Evolutionary conservation across 495 filamentous ascomycete genomes (phyloP).

Genomic region (Aspergillus taichungensis): DNA sequence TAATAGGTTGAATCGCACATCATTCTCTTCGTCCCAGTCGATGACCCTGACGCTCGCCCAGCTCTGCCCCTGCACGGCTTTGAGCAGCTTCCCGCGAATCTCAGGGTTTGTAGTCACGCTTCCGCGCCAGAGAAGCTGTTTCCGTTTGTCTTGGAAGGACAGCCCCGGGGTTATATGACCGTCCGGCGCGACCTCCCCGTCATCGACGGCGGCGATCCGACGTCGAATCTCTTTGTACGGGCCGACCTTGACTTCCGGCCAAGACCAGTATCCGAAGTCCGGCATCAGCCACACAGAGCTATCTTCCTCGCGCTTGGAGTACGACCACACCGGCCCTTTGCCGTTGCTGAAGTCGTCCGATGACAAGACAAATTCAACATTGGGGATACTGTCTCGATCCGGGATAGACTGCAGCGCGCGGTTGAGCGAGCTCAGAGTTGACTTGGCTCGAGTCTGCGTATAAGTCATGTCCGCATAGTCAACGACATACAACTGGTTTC

Average conservation of each 20-base stretch:
- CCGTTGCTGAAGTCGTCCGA: conserved; percentile 38
- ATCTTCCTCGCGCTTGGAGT: conserved; percentile 38
- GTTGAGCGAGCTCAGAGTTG: conserved; percentile 31
- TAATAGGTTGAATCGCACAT: conserved; percentile 29
- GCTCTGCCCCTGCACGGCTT: conserved; percentile 30
- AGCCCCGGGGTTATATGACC: conserved; percentile 11
- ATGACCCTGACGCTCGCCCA: conserved; percentile 47
- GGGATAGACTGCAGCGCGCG: conserved; percentile 33
- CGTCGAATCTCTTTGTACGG: conserved; percentile 45
- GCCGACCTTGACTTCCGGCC: conserved; percentile 53
- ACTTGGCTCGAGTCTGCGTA: conserved; percentile 29
- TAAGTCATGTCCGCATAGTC: conserved; percentile 24
- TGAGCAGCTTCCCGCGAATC: conserved; percentile 38
- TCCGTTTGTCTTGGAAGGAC: conserved; percentile 43
- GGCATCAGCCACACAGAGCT: conserved; percentile 60
- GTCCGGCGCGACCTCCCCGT: conserved; percentile 14
- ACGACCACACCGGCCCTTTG: conserved; percentile 41
- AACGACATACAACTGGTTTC: conserved; percentile 30
- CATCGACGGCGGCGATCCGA: conserved; percentile 29
- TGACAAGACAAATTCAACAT: conserved; percentile 52
- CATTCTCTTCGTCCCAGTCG: conserved; percentile 36
- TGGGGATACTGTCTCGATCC: conserved; percentile 42
- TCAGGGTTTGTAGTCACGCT: conserved; percentile 27
- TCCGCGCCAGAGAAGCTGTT: conserved; percentile 64
- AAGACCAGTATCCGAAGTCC: conserved; percentile 73